A percentile compares a stretch with the other conserved stretches of the same genome.
These are phyloP conservation scores for Arctium lappa DNA, from an alignment of 129 eudicot genomes.

Conservation along the genomic window DNA sequence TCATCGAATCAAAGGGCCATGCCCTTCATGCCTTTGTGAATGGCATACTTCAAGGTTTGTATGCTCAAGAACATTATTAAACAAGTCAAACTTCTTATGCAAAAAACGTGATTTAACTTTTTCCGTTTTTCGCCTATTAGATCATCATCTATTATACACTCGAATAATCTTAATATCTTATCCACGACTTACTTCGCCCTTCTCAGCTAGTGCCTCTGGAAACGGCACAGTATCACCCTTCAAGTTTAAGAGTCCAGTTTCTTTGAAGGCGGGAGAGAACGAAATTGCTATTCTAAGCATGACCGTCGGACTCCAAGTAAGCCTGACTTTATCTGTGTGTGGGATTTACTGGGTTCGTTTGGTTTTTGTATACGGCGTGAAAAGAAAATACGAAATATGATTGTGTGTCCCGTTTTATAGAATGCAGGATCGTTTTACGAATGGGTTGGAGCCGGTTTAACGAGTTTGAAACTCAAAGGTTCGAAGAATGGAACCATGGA, in stretches of 20 bases:
- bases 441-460: conserved; percentile 91
- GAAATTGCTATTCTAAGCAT: conserved; percentile 87
- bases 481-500: conserved; percentile 54
- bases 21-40: conserved; percentile 82
- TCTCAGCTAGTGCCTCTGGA: conserved; percentile 77
- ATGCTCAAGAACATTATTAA: conserved; percentile 17
- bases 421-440: conserved; percentile 89
- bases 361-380: not conserved
- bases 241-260: conserved; percentile 42
- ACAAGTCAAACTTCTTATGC: conserved; percentile 13
- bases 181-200: conserved; percentile 17
- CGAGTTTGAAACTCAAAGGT: conserved; percentile 61
- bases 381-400: not conserved
- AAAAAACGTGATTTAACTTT: conserved; percentile 10
- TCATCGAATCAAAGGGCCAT: conserved; percentile 85
- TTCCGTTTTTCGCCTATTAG: not conserved
- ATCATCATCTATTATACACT: not conserved
- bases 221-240: conserved; percentile 77
- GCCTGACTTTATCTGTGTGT: not conserved
- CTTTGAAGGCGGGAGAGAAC: conserved; percentile 73
- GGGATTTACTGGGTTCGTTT: not conserved
- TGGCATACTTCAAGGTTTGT: conserved; percentile 71
- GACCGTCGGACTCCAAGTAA: conserved; percentile 86
- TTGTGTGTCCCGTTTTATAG: conserved; percentile 32
- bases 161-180: not conserved